These are phyloP conservation scores for Caloboletus inedulis DNA, from an alignment of 1,284 basidiomycete genomes.

Conservation along the genomic window DNA sequence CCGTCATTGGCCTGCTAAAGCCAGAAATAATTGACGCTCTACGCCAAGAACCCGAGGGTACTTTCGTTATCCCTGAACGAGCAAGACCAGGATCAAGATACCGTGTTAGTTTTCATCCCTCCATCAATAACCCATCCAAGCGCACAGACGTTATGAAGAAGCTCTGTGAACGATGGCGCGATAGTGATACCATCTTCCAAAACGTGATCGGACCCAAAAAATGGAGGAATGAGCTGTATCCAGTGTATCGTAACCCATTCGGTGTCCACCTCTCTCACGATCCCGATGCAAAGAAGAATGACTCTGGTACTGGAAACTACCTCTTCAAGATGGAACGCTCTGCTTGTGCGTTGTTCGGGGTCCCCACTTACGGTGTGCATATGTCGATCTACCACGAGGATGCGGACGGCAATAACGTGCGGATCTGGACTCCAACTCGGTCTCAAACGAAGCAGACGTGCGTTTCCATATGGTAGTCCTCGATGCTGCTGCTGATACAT, in stretches of 20 bases:
- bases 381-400: slow-evolving; percentile 67
- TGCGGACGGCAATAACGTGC: slow-evolving; percentile 46
- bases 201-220: slow-evolving; percentile 68
- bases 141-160: slow-evolving; percentile 59
- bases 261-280: slow-evolving; percentile 39
- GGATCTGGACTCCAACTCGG: slow-evolving; percentile 87
- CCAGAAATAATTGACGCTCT: slow-evolving; percentile 55
- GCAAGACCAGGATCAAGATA: slow-evolving; percentile 25
- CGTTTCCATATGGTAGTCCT: slow-evolving; percentile 28
- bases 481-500: slow-evolving; percentile 4
- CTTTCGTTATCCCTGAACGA: slow-evolving; percentile 42
- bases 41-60: slow-evolving; percentile 40
- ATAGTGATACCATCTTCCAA: slow-evolving; percentile 50
- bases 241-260: slow-evolving; percentile 76
- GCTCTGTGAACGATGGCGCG: slow-evolving; percentile 69
- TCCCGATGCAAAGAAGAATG: slow-evolving; percentile 21
- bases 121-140: slow-evolving; percentile 50
- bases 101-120: slow-evolving; percentile 50
- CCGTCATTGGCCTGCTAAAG: slow-evolving; percentile 62
- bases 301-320: slow-evolving; percentile 47
- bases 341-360: slow-evolving; percentile 84
- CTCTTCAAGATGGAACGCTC: slow-evolving; percentile 89
- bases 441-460: slow-evolving; percentile 86
- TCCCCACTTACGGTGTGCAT: slow-evolving; percentile 89
- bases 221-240: slow-evolving; percentile 85